A percentile compares a stretch with the other conserved stretches of the same genome.
phyloP scores from a whole-genome alignment of 345 rosid species.

The Rhizophora mangle region DNA sequence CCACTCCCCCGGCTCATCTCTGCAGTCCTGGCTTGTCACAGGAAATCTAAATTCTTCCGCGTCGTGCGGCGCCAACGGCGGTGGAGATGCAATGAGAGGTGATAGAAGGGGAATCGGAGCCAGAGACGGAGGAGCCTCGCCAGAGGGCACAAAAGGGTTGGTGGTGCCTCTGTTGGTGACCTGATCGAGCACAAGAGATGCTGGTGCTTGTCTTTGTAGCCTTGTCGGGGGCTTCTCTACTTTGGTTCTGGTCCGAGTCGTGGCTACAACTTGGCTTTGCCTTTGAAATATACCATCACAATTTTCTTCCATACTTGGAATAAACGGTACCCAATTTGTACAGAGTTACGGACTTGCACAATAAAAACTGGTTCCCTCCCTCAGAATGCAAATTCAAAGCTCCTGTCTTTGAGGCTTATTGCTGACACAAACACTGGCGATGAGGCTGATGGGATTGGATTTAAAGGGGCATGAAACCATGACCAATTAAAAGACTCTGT shows the following conservation, averaged over 20 bases:
- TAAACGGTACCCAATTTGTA: no score
- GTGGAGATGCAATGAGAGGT: slow-evolving; percentile 43
- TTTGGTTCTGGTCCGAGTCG: slow-evolving; percentile 13
- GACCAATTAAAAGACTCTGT: neutral
- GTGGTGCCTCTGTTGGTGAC: neutral
- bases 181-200: slow-evolving; percentile 34
- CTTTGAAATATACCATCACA: slow-evolving; percentile 5
- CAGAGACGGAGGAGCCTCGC: neutral
- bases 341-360: no score
- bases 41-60: slow-evolving; percentile 30
- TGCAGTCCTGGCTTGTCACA: neutral
- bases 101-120: slow-evolving; percentile 54
- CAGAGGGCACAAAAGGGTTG: neutral
- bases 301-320: slow-evolving; percentile 12
- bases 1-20: slow-evolving; percentile 5
- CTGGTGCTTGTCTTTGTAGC: slow-evolving; percentile 57
- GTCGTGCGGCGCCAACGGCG: slow-evolving; percentile 8
- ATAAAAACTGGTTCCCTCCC: no score
- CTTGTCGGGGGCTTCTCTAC: slow-evolving; percentile 52
- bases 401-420: no score
- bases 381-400: no score
- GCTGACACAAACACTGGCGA: no score
- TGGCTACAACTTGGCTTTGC: slow-evolving; percentile 13
- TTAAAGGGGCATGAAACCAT: neutral
- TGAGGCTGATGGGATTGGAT: no score